Evolutionary conservation across 495 filamentous ascomycete species (phyloP).

Genomic region (Thozetella sp.): DNA sequence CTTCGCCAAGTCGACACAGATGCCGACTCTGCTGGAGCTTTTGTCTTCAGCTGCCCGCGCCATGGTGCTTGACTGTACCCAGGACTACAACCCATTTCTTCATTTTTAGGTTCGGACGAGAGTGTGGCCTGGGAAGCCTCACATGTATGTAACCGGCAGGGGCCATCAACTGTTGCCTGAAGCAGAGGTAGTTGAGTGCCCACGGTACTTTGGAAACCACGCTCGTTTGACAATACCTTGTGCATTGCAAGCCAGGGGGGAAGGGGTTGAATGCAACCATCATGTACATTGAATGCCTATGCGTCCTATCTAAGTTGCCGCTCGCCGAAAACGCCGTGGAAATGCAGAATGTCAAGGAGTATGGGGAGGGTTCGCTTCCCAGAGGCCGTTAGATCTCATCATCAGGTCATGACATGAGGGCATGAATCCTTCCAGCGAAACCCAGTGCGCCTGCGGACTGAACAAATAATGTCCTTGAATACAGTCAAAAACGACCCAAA

Average conservation of each 20-base stretch:
- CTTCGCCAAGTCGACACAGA: too few relatives aligned
- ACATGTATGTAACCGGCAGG: too few relatives aligned
- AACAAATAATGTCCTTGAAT: neutral
- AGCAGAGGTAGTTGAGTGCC: too few relatives aligned
- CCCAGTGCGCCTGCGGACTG: neutral
- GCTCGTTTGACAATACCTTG: too few relatives aligned
- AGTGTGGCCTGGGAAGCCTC: too few relatives aligned
- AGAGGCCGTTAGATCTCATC: conserved; percentile 2
- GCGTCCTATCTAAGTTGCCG: neutral
- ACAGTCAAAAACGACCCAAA: neutral
- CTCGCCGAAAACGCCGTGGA: neutral
- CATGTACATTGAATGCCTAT: neutral
- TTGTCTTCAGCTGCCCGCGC: too few relatives aligned
- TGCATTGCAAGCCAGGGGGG: neutral
- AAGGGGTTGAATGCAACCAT: neutral
- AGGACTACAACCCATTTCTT: too few relatives aligned
- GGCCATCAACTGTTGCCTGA: too few relatives aligned
- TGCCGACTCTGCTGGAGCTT: too few relatives aligned
- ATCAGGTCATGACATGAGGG: conserved; percentile 1
- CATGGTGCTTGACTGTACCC: too few relatives aligned
- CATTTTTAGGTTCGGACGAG: too few relatives aligned
- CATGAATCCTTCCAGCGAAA: neutral
- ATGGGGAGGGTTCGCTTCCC: neutral
- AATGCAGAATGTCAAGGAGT: neutral
- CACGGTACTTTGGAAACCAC: too few relatives aligned